Conservation (phyloP, 352 stramenopile species). For the Phytophthora pini region DNA sequence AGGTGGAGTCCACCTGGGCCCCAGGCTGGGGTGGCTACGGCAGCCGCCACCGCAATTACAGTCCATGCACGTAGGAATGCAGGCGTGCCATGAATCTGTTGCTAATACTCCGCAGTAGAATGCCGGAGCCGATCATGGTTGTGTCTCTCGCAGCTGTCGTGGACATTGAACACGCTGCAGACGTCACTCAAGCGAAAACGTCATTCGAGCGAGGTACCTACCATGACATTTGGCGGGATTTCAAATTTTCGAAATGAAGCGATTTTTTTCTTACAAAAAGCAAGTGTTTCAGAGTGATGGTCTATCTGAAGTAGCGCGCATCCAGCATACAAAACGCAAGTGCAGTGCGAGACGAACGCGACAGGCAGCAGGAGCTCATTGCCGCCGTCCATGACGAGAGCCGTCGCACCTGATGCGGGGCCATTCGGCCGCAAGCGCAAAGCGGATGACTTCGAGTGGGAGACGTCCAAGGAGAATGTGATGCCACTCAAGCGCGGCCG, state of each 20-base stretch:
- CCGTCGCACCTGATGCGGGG: neutral
- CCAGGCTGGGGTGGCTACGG: slow-evolving; percentile 6
- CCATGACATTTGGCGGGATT: slow-evolving; percentile 25
- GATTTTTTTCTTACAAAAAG: slow-evolving; percentile 6
- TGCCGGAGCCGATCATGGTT: neutral
- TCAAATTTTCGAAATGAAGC: slow-evolving; percentile 35
- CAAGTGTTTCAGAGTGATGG: slow-evolving; percentile 33
- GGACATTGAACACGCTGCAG: slow-evolving; percentile 1
- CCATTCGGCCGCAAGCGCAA: slow-evolving; percentile 40
- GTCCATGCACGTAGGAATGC: neutral
- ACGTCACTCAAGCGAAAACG: slow-evolving; percentile 9
- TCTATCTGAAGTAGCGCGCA: neutral
- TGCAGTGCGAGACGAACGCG: slow-evolving; percentile 35
- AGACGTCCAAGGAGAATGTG: slow-evolving; percentile 90
- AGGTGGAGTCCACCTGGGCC: neutral
- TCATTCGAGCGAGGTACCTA: slow-evolving; percentile 21
- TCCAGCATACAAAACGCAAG: slow-evolving; percentile 36
- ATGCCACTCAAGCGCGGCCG: slow-evolving; percentile 82
- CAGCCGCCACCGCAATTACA: too few species aligned
- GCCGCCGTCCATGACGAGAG: slow-evolving; percentile 28
- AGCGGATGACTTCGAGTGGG: slow-evolving; percentile 76
- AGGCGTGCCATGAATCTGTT: neutral
- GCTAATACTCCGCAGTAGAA: slow-evolving; percentile 4
- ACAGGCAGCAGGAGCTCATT: slow-evolving; percentile 25
- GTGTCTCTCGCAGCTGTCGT: too few species aligned